A percentile compares a stretch with the other conserved stretches of the same genome.
These are phyloP conservation scores for Venturia carpophila DNA, from an alignment of 2,329 filamentous ascomycete species.

Conservation along the genomic window DNA sequence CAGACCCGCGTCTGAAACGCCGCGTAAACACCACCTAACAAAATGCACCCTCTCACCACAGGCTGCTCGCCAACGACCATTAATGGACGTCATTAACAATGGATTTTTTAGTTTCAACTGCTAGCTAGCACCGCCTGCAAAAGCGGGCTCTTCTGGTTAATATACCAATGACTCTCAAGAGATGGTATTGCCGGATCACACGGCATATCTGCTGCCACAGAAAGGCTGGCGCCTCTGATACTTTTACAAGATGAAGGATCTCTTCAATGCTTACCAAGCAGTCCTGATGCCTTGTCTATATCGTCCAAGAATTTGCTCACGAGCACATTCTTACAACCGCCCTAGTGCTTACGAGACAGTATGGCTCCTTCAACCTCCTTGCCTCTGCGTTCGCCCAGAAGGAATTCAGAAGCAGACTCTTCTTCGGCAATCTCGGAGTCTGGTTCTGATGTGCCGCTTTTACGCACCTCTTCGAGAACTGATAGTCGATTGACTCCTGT, in stretches of 20 bases:
- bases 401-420: constrained; percentile 1
- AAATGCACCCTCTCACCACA: background rate
- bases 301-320: constrained; percentile 7
- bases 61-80: background rate
- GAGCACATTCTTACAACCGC: constrained; percentile 9
- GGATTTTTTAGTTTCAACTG: background rate
- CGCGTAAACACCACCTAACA: background rate
- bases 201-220: constrained; percentile 6
- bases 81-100: background rate
- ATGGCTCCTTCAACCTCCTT: background rate
- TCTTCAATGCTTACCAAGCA: background rate
- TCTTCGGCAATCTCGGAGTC: constrained; percentile 9
- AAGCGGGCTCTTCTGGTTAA: background rate
- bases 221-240: constrained; percentile 6
- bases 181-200: background rate
- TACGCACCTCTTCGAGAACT: background rate
- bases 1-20: constrained; percentile 9
- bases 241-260: background rate
- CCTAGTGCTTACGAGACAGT: background rate
- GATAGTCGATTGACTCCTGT: constrained; percentile 4
- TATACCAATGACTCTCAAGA: background rate
- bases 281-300: background rate
- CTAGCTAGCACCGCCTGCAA: background rate
- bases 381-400: constrained; percentile 6
- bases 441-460: constrained; percentile 8